Conservation (phyloP, 164 flowering plant genomes). For the Magnolia kwangsiensis region DNA sequence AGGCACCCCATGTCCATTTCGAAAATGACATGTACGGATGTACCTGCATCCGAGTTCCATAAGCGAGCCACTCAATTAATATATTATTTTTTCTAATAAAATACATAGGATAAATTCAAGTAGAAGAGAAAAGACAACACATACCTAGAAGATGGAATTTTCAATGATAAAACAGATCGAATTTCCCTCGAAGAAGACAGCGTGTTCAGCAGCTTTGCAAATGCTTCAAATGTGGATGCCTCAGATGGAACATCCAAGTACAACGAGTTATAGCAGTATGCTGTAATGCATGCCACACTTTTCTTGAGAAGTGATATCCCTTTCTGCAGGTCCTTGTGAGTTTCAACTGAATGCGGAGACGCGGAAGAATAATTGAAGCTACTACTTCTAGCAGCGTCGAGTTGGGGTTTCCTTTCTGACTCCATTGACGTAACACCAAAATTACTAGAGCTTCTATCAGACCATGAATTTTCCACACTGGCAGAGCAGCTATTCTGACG, state of each 20-base stretch:
- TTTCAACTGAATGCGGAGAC: slow-evolving; percentile 78
- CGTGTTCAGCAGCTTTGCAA: slow-evolving; percentile 70
- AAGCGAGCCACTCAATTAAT: neutral
- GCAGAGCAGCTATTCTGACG: slow-evolving; percentile 76
- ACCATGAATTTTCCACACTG: slow-evolving; percentile 82
- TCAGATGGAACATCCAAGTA: slow-evolving; percentile 74
- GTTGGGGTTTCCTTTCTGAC: slow-evolving; percentile 61
- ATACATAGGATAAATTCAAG: neutral
- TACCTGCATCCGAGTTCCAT: neutral
- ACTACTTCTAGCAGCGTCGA: slow-evolving; percentile 59
- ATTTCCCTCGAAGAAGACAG: slow-evolving; percentile 89
- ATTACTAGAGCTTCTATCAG: slow-evolving; percentile 84
- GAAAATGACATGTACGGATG: neutral
- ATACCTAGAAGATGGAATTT: slow-evolving; percentile 79
- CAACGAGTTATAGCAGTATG: slow-evolving; percentile 77
- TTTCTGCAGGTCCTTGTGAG: slow-evolving; percentile 89
- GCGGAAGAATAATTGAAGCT: slow-evolving; percentile 80
- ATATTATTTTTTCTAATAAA: too few relatives aligned
- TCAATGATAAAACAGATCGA: slow-evolving; percentile 62
- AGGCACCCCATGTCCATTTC: too few relatives aligned
- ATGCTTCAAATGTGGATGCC: slow-evolving; percentile 91
- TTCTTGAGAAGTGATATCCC: slow-evolving; percentile 94
- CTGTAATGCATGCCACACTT: slow-evolving; percentile 93
- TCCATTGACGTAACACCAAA: slow-evolving; percentile 91
- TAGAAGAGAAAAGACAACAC: neutral